Evolutionary conservation across 805 yeast species (phyloP).

Genomic region (Wickerhamiella azyma): DNA sequence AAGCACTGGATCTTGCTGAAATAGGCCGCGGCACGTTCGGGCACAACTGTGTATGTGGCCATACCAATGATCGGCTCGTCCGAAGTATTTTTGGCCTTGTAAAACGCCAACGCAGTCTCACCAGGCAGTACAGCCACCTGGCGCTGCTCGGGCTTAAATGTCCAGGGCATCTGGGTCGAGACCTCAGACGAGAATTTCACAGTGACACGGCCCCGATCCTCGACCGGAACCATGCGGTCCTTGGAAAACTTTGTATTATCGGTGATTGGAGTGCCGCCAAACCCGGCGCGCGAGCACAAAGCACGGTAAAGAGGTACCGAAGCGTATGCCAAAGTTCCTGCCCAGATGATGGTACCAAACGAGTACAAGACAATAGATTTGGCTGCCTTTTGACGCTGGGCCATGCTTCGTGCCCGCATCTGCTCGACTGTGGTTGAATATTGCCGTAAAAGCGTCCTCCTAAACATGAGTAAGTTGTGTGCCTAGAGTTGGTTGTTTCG

Average conservation of each 20-base stretch:
- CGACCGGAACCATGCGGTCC: constrained; percentile 79
- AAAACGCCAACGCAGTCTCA: constrained; percentile 93
- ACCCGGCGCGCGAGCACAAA: constrained; percentile 87
- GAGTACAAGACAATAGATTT: constrained; percentile 16
- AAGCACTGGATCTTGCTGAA: constrained; percentile 96
- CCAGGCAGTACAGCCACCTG: constrained; percentile 92
- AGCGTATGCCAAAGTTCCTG: constrained; percentile 56
- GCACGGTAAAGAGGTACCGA: constrained; percentile 90
- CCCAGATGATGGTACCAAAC: constrained; percentile 14
- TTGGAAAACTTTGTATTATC: constrained; percentile 68
- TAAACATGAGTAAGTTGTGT: neutral
- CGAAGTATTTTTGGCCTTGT: constrained; percentile 75
- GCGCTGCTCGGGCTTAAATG: constrained; percentile 82
- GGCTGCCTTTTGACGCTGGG: neutral
- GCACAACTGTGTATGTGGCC: constrained; percentile 96
- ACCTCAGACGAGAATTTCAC: constrained; percentile 88
- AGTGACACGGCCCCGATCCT: constrained; percentile 64
- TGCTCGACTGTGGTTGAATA: neutral
- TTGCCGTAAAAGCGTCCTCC: neutral
- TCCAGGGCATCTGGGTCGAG: constrained; percentile 86
- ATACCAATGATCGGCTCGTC: constrained; percentile 89
- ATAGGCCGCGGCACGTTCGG: constrained; percentile 92
- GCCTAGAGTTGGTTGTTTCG: neutral
- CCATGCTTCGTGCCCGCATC: neutral
- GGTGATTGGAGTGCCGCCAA: constrained; percentile 90